Conservation (phyloP, 768 basidiomycete genomes). For the Nidularia sp. region DNA sequence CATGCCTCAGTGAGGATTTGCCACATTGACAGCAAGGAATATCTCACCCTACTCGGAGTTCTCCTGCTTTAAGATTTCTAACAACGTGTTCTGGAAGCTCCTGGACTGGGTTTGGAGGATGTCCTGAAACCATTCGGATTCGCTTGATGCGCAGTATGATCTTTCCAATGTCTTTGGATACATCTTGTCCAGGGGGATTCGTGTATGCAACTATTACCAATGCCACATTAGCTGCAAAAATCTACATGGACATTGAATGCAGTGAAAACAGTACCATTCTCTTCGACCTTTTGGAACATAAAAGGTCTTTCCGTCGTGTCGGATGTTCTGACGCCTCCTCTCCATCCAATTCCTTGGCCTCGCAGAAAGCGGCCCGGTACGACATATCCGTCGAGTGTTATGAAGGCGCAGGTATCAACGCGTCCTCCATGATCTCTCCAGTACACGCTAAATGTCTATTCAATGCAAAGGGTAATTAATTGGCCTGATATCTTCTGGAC, state of each 20-base stretch:
- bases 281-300: conserved; percentile 43
- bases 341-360: conserved; percentile 51
- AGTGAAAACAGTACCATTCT: conserved; percentile 21
- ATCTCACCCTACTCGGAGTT: conserved; percentile 44
- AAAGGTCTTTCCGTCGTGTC: conserved; percentile 54
- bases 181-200: not conserved
- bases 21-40: not conserved
- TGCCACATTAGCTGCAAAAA: too few relatives aligned
- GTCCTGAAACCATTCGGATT: conserved; percentile 28
- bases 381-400: conserved; percentile 59
- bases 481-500: too few relatives aligned
- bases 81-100: conserved; percentile 25
- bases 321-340: conserved; percentile 51
- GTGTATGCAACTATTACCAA: too few relatives aligned
- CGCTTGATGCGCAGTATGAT: conserved; percentile 49
- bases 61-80: conserved; percentile 35
- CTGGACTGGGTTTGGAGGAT: conserved; percentile 39
- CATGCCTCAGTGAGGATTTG: too few relatives aligned
- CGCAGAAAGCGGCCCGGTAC: conserved; percentile 62
- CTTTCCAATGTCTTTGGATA: conserved; percentile 42
- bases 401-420: conserved; percentile 53
- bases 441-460: conserved; percentile 54
- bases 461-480: not conserved
- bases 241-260: too few relatives aligned
- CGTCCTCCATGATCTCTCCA: conserved; percentile 61